A percentile compares a stretch with the other conserved stretches of the same genome.
phyloP scores from a whole-genome alignment of 768 basidiomycete species.

The Lanmaoa pseudosensibilis region DNA sequence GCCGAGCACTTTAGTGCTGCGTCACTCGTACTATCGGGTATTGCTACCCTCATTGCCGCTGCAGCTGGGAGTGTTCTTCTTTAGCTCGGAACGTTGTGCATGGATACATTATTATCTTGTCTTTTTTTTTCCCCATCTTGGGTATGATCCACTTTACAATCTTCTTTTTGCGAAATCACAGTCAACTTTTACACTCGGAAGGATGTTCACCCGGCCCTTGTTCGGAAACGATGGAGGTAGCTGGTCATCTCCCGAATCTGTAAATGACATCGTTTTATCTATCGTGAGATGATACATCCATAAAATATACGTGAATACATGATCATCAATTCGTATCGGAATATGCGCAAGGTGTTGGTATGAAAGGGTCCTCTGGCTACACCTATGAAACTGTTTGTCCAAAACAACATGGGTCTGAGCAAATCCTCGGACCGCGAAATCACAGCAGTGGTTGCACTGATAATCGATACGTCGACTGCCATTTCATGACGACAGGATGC shows the following conservation, averaged over 20 bases:
- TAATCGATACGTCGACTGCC: not conserved
- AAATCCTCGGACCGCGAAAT: not conserved
- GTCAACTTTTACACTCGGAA: not conserved
- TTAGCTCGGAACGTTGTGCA: slow-evolving; percentile 8
- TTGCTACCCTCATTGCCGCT: slow-evolving; percentile 25
- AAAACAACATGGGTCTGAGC: not conserved
- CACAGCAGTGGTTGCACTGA: not conserved
- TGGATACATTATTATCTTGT: slow-evolving; percentile 14
- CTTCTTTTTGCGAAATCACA: slow-evolving; percentile 5
- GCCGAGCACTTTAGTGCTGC: slow-evolving; percentile 26
- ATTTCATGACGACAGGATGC: slow-evolving; percentile 43
- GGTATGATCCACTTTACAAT: slow-evolving; percentile 1
- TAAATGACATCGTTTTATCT: slow-evolving; percentile 7
- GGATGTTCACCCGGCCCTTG: no score
- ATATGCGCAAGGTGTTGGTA: not conserved
- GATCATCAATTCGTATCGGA: slow-evolving; percentile 4
- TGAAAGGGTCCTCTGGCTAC: not conserved
- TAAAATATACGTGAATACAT: slow-evolving; percentile 17
- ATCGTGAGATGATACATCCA: slow-evolving; percentile 2
- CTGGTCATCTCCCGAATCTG: not conserved
- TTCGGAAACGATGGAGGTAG: not conserved
- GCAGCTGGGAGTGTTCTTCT: slow-evolving; percentile 24
- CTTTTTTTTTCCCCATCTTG: not conserved
- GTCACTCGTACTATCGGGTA: slow-evolving; percentile 25
- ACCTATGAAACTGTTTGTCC: slow-evolving; percentile 1